A percentile compares a stretch with the other conserved stretches of the same genome.
Evolutionary conservation across 2,329 filamentous ascomycete species (phyloP).

Genomic region (Triangularia setosa): DNA sequence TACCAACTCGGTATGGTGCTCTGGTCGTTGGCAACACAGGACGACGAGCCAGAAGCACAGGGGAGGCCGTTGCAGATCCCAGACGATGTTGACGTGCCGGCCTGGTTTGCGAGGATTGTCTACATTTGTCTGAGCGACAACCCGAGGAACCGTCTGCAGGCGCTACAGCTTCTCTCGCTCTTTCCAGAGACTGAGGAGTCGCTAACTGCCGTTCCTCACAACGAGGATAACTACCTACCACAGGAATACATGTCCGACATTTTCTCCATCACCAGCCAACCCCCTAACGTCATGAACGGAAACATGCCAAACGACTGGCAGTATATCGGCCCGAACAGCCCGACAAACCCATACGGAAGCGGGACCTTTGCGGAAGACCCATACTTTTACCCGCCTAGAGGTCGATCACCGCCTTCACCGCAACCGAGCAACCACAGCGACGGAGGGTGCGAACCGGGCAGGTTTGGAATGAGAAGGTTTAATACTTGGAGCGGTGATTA

Average conservation of each 20-base stretch:
- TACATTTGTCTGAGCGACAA: constrained; percentile 70
- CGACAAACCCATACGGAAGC: constrained; percentile 31
- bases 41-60: constrained; percentile 84
- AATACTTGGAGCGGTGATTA: constrained; percentile 22
- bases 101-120: constrained; percentile 74
- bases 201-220: constrained; percentile 33
- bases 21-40: constrained; percentile 82
- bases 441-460: constrained; percentile 16
- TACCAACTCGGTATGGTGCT: constrained; percentile 97
- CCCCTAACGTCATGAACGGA: constrained; percentile 23
- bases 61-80: constrained; percentile 63
- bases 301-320: constrained; percentile 38
- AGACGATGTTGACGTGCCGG: constrained; percentile 61
- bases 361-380: constrained; percentile 36
- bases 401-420: constrained; percentile 52
- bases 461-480: constrained; percentile 9
- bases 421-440: constrained; percentile 40
- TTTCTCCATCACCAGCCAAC: constrained; percentile 38
- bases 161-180: constrained; percentile 63
- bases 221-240: constrained; percentile 33
- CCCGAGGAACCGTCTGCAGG: constrained; percentile 69
- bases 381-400: constrained; percentile 45
- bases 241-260: constrained; percentile 38
- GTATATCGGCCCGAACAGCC: constrained; percentile 34
- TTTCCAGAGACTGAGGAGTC: constrained; percentile 52